Evolutionary conservation across 139 green algal species (phyloP).

Genomic region (Spirogloea muscicola): DNA sequence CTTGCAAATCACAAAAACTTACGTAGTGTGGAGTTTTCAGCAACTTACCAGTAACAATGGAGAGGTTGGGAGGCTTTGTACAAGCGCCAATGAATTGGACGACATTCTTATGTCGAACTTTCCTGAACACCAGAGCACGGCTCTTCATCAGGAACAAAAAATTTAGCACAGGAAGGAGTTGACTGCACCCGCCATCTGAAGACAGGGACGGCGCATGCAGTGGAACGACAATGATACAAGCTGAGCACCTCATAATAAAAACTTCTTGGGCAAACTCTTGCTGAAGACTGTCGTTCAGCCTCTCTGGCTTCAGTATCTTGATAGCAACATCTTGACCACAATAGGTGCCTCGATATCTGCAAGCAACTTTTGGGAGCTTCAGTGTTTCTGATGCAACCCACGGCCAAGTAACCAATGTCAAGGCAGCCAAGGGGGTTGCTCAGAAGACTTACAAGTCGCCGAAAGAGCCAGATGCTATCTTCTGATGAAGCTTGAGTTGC

Average conservation of each 20-base stretch:
- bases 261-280: slow-evolving; percentile 91
- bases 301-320: slow-evolving; percentile 93
- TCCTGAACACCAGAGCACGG: slow-evolving; percentile 26
- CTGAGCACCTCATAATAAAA: slow-evolving; percentile 68
- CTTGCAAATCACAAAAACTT: neutral
- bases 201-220: no score
- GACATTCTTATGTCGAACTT: slow-evolving; percentile 94
- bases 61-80: slow-evolving; percentile 92
- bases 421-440: no score
- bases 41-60: slow-evolving; percentile 78
- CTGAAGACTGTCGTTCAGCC: slow-evolving; percentile 76
- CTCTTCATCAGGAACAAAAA: no score
- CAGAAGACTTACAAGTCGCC: slow-evolving; percentile 90
- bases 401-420: no score
- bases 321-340: slow-evolving; percentile 97
- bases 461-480: slow-evolving; percentile 86
- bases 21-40: neutral
- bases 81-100: slow-evolving; percentile 98
- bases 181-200: no score
- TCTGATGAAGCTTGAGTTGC: slow-evolving; percentile 79
- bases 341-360: slow-evolving; percentile 70
- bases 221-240: no score
- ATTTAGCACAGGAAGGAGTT: no score
- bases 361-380: no score
- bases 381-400: no score